These are phyloP conservation scores for Berberis thunbergii DNA, from an alignment of 164 flowering plant genomes.

Conservation along the genomic window DNA sequence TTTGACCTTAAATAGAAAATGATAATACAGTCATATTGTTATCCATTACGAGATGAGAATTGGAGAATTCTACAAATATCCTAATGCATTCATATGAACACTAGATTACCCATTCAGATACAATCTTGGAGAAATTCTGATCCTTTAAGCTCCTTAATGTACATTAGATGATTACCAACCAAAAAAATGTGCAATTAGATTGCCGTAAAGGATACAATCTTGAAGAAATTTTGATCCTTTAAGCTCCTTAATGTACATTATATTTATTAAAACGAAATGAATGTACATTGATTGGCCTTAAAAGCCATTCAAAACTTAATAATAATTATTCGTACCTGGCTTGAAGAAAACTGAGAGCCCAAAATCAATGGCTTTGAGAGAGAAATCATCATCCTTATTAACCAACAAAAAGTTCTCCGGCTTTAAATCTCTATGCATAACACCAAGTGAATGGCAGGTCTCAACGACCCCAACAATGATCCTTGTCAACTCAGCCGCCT, in stretches of 20 bases:
- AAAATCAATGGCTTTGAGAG: slow-evolving; percentile 49
- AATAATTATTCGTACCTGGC: slow-evolving; percentile 27
- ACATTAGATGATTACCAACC: no score
- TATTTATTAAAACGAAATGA: neutral
- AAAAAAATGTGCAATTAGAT: no score
- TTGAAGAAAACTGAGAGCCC: slow-evolving; percentile 58
- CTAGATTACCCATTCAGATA: no score
- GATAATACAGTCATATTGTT: neutral
- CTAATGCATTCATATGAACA: no score
- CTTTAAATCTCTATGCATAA: slow-evolving; percentile 54
- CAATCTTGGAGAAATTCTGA: no score
- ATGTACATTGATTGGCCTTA: no score
- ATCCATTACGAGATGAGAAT: no score
- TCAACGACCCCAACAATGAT: slow-evolving; percentile 52
- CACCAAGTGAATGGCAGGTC: slow-evolving; percentile 55
- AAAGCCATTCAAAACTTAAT: neutral
- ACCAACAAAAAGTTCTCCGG: slow-evolving; percentile 55
- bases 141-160: no score
- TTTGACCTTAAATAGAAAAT: slow-evolving; percentile 51
- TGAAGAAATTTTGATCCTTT: neutral
- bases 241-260: neutral
- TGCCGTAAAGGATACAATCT: neutral
- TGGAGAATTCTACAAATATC: no score
- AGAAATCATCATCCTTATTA: slow-evolving; percentile 45
- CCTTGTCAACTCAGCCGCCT: slow-evolving; percentile 47